Base-by-base conservation (phyloP, 1,139 yeast species). In the Zygosaccharomyces sapae region DNA sequence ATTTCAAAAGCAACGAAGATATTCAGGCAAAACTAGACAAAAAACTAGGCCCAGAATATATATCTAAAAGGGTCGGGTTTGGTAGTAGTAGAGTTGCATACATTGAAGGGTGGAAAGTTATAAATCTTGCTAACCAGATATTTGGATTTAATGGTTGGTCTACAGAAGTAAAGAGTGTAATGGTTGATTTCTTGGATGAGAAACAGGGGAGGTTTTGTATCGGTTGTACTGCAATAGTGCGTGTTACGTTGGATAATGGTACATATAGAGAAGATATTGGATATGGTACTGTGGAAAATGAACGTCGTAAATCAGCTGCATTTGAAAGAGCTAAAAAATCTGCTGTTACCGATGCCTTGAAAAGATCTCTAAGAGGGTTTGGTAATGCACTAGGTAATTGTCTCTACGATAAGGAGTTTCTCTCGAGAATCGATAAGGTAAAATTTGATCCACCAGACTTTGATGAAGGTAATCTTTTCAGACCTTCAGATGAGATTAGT, bases 11-110 rank as follows among this genome's bases (percentile, higher is more conserved):
- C 7, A 56, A 51, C 42, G 61, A 57, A 3, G 69, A 66, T 37
- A 67, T 70, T 27, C 71, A 68, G 42, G 47, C 63, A 2, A 70
- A 69, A 47, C 67, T 85, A 36, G 80, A 80, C 54, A 79, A 77
- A 56, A 80, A 81, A 25, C 71, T 89, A 30, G 98, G 98, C 0
- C 97, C 97, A 0, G 97, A 90, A 65, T 90, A 80, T 60, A 81
- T 92, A 27, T 81, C 95, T 34, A 79, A 80, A 42, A 74, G 97
- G 35, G 83, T 90, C 2, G 94, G 90, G 1, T 87, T 83, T 24
- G 88, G 88, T 2, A 82, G 84, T 5, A 73, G 73, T 38, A 72
- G 75, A 44, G 87, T 85, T 4, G 80, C 85, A 1, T 85, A 85
- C 57, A 74, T 85, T 27, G 92, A 84, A 66, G 95, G 94, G 0